A percentile compares a stretch with the other conserved stretches of the same genome.
phyloP scores from a whole-genome alignment of 495 filamentous ascomycete species.

The Aspergillus cristatus region DNA sequence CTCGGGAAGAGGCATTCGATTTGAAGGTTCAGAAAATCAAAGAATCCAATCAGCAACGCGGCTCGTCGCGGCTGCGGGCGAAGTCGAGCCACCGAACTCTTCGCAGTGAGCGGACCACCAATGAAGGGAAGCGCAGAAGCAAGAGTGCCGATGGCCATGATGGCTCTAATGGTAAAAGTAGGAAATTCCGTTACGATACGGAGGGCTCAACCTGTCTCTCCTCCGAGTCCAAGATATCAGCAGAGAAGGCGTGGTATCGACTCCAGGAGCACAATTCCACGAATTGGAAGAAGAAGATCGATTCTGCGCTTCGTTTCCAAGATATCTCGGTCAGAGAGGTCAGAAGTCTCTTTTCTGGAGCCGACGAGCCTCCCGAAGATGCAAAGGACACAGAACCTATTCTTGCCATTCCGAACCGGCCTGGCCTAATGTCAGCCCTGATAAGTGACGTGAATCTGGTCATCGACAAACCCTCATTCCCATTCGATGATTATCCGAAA shows the following conservation, averaged over 20 bases:
- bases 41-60: slow-evolving; percentile 44
- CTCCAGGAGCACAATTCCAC: slow-evolving; percentile 75
- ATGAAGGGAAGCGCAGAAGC: slow-evolving; percentile 40
- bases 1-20: slow-evolving; percentile 80
- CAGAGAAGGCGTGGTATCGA: slow-evolving; percentile 62
- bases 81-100: slow-evolving; percentile 39
- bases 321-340: slow-evolving; percentile 69
- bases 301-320: slow-evolving; percentile 59
- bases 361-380: slow-evolving; percentile 72
- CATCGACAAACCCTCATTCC: slow-evolving; percentile 91
- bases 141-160: slow-evolving; percentile 40
- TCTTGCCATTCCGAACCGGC: slow-evolving; percentile 77
- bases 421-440: slow-evolving; percentile 68
- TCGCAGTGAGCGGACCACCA: slow-evolving; percentile 34
- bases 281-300: slow-evolving; percentile 90
- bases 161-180: slow-evolving; percentile 17
- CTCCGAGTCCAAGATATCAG: slow-evolving; percentile 56
- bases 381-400: slow-evolving; percentile 76
- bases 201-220: slow-evolving; percentile 63
- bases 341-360: slow-evolving; percentile 70
- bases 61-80: slow-evolving; percentile 42
- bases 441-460: slow-evolving; percentile 79
- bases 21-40: slow-evolving; percentile 81
- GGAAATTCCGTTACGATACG: slow-evolving; percentile 66
- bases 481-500: slow-evolving; percentile 63